Evolutionary conservation across 495 filamentous ascomycete genomes (phyloP).

Genomic region (Talaromyces stipitatus): DNA sequence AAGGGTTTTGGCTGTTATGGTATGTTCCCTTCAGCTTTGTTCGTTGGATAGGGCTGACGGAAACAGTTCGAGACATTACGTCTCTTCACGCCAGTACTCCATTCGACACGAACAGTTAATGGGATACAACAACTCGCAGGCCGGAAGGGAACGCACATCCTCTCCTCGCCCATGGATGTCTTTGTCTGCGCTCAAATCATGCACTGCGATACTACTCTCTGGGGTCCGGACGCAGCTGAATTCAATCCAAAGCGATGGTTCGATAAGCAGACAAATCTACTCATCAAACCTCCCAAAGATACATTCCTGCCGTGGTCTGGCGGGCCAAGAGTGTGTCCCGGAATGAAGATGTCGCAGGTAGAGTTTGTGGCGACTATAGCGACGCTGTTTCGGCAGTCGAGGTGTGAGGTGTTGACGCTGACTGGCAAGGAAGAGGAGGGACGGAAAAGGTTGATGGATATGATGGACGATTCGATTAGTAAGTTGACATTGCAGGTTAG

Average conservation of each 20-base stretch:
- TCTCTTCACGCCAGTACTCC: conserved; percentile 36
- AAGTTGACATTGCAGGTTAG: conserved; percentile 6
- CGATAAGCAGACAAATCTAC: conserved; percentile 12
- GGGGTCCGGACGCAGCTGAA: conserved; percentile 33
- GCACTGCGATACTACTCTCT: conserved; percentile 34
- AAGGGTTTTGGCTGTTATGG: conserved; percentile 40
- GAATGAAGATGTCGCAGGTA: conserved; percentile 44
- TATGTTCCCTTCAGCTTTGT: conserved; percentile 6
- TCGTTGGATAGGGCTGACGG: not conserved
- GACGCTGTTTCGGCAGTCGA: conserved; percentile 23
- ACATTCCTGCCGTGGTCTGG: conserved; percentile 42
- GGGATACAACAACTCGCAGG: conserved; percentile 17
- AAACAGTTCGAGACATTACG: conserved; percentile 43
- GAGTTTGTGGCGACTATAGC: conserved; percentile 45
- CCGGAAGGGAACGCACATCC: conserved; percentile 11
- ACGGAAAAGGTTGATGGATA: not conserved
- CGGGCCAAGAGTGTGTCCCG: conserved; percentile 39
- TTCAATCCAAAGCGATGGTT: conserved; percentile 46
- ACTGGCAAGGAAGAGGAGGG: conserved; percentile 3
- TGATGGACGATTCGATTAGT: conserved; percentile 3
- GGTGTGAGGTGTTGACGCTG: conserved; percentile 8
- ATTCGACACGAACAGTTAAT: conserved; percentile 30
- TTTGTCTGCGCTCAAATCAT: conserved; percentile 20
- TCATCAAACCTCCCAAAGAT: conserved; percentile 24
- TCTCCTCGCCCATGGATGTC: conserved; percentile 22